phyloP scores from a whole-genome alignment of 129 eudicot species.

The Escallonia rubra region DNA sequence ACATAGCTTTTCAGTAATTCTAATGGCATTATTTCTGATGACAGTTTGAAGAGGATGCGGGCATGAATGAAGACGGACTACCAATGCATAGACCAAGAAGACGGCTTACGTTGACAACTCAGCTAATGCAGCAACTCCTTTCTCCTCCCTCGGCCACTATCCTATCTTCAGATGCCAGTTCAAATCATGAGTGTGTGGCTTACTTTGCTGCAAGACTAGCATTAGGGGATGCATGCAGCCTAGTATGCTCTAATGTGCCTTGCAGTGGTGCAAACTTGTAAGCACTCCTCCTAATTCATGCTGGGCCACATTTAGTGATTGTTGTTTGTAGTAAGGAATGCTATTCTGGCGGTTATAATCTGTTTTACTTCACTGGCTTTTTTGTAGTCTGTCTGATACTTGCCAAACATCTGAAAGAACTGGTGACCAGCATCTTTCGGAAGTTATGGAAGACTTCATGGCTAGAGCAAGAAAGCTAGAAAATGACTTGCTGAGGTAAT shows the following conservation, averaged over 20 bases:
- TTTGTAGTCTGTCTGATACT: too few relatives aligned
- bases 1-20: not conserved
- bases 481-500: slow-evolving; percentile 45
- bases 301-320: not conserved
- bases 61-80: slow-evolving; percentile 13
- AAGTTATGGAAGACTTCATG: slow-evolving; percentile 37
- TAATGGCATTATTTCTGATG: slow-evolving; percentile 5
- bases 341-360: too few relatives aligned
- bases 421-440: slow-evolving; percentile 19
- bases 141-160: slow-evolving; percentile 43
- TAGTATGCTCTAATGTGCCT: slow-evolving; percentile 20
- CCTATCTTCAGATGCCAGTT: slow-evolving; percentile 42
- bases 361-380: too few relatives aligned
- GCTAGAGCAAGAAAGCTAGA: slow-evolving; percentile 38
- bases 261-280: slow-evolving; percentile 26
- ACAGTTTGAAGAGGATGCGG: slow-evolving; percentile 32
- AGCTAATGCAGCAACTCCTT: slow-evolving; percentile 62
- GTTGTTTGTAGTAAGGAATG: too few relatives aligned
- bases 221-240: slow-evolving; percentile 51
- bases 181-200: slow-evolving; percentile 34
- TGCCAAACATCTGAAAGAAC: slow-evolving; percentile 16
- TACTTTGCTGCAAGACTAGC: slow-evolving; percentile 51
- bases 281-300: slow-evolving; percentile 10
- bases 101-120: slow-evolving; percentile 47
- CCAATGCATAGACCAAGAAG: slow-evolving; percentile 26